Conservation (phyloP, 306 rosid species). For the Lagenaria siceraria region DNA sequence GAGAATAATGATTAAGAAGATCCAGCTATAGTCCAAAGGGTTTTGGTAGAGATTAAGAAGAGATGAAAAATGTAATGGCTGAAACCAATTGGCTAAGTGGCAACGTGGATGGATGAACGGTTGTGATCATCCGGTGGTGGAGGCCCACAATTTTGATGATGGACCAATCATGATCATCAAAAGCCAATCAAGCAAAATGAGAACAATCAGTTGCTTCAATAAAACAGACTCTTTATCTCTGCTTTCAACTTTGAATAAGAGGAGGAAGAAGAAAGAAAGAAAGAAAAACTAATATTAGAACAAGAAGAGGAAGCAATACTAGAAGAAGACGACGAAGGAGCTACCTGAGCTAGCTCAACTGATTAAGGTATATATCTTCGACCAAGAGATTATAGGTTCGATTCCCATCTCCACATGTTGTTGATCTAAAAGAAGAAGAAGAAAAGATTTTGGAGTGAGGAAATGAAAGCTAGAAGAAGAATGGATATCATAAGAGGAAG, state of each 20-base stretch:
- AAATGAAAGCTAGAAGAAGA: neutral
- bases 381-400: no score
- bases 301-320: neutral
- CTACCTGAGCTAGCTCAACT: no score
- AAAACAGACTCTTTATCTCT: neutral
- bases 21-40: neutral
- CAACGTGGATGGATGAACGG: conserved; percentile 4
- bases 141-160: neutral
- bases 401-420: no score
- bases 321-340: neutral
- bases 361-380: no score
- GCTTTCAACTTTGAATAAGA: neutral
- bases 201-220: neutral
- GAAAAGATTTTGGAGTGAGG: neutral
- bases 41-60: neutral
- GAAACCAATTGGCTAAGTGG: neutral
- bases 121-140: neutral
- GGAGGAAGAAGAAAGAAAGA: neutral
- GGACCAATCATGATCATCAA: neutral
- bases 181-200: neutral
- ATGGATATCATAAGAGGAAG: neutral
- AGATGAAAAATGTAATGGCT: neutral
- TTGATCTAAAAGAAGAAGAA: neutral
- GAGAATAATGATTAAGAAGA: neutral
- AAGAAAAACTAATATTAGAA: neutral